Base-by-base conservation (phyloP, 352 stramenopile species). In the Peronosclerospora sorghi region DNA sequence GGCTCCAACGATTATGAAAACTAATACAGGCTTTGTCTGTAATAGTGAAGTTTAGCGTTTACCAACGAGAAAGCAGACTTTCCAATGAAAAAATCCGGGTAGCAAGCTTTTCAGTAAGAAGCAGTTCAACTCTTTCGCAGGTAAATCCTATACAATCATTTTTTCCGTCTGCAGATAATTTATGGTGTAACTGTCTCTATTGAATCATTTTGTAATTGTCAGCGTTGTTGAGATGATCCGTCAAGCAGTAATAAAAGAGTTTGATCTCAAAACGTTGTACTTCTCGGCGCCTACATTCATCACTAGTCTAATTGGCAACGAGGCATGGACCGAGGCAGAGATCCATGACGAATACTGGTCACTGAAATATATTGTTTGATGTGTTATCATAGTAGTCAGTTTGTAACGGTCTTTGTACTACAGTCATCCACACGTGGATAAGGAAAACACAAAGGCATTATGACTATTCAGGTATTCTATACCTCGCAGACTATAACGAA, bases 241-340 rank as follows among this genome's bases (percentile, higher is more conserved):
- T 2, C 29, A 69, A 40, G 65, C 68, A 14, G 35, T 96, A 24
- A 82, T 92, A 40, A 62, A 86, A 13, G 78, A 89, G 42, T 95
- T 96, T 37, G 19, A 64, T 24, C 52, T 93, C 7, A 53, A 81
- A 34, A 51, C 68, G 27, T 60, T 95, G 27, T 92, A 95, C 48
- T 96, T 96, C 48, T 95, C 86, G n/a, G 87, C 83, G 13, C 87
- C 87, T 13, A 96, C 87, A 8, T 96, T 96, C 57, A 90, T 96
- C 36, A 95, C 87, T 21, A 73, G 86, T 4, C 68, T 95, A 7
- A 62, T 89, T 18, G 84, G 83, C n/a, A 92, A 94, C 38, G 51
- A 59, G 17, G 73, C 69, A 6, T 96, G 86, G 86, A 60, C 42
- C 4, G 77, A 85, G 4, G 40, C 36, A 0, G 76, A 89, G 27